phyloP scores from a whole-genome alignment of 108 stramenopile genomes.

The Stephanodiscus minutulus region DNA sequence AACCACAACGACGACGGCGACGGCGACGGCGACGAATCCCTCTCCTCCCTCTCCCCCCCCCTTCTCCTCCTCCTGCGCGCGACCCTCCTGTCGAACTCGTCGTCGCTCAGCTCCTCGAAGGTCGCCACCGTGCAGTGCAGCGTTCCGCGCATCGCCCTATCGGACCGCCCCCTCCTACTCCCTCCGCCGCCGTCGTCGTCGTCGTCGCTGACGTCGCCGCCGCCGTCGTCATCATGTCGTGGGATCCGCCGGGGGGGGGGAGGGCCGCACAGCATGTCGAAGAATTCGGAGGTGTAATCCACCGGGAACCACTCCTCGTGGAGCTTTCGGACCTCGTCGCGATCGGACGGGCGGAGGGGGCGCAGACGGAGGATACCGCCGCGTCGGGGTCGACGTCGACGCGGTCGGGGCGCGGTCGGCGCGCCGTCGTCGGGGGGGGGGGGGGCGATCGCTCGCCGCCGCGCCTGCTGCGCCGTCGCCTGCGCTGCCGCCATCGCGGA shows the following conservation, averaged over 20 bases:
- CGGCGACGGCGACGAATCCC: background rate
- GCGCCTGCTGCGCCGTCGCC: too few species aligned
- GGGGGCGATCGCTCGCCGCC: too few species aligned
- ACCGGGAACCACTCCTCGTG: conserved; percentile 83
- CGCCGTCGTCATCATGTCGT: too few species aligned
- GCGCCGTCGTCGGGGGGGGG: too few species aligned
- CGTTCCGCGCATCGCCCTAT: too few species aligned
- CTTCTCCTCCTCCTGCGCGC: background rate
- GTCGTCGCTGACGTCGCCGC: background rate
- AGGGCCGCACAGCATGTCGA: conserved; percentile 37
- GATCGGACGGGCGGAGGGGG: conserved; percentile 34
- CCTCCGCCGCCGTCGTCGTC: background rate
- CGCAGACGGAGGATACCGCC: background rate
- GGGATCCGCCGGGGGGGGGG: background rate
- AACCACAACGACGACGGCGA: background rate
- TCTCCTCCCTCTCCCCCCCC: background rate
- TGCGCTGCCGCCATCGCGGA: too few species aligned
- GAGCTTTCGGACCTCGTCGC: conserved; percentile 55
- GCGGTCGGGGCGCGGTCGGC: too few species aligned
- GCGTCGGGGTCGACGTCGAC: background rate
- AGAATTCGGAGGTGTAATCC: conserved; percentile 69
- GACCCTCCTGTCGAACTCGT: conserved; percentile 3
- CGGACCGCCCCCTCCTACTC: too few species aligned
- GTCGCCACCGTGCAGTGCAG: conserved; percentile 17
- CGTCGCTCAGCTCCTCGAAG: conserved; percentile 19